These are phyloP conservation scores for Aspergillus sp. DNA, from an alignment of 2,329 filamentous ascomycete species.

Conservation along the genomic window DNA sequence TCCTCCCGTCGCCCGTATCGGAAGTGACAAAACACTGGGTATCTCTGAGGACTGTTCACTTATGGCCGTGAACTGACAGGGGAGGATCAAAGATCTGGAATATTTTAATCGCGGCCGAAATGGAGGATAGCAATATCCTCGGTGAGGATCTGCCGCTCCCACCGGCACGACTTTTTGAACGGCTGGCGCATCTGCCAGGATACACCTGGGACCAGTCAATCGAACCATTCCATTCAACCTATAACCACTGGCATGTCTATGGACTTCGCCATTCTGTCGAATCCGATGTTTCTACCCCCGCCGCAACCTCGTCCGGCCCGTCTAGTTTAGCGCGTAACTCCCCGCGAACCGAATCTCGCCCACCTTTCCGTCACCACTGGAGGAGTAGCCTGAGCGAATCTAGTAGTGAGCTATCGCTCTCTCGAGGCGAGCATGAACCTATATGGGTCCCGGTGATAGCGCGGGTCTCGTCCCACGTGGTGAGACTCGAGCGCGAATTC, in stretches of 20 bases:
- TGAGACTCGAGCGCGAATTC: constrained; percentile 84
- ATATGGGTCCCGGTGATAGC: constrained; percentile 69
- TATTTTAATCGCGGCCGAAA: constrained; percentile 23
- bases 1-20: constrained; percentile 11
- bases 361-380: constrained; percentile 46
- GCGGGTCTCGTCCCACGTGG: constrained; percentile 75
- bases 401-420: constrained; percentile 44
- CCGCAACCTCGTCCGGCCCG: constrained; percentile 45
- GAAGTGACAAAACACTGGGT: constrained; percentile 8
- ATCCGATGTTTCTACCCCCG: constrained; percentile 48
- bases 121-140: constrained; percentile 39
- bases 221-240: constrained; percentile 58
- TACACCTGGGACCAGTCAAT: constrained; percentile 72
- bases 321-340: constrained; percentile 45
- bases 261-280: constrained; percentile 59
- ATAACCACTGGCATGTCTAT: constrained; percentile 83
- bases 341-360: constrained; percentile 42
- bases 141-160: constrained; percentile 54
- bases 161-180: constrained; percentile 68
- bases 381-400: constrained; percentile 53
- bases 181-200: constrained; percentile 69
- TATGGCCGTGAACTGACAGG: constrained; percentile 25
- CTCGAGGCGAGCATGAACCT: constrained; percentile 38
- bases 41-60: constrained; percentile 4
- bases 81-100: constrained; percentile 9